Percentiles rank a stretch among this genome's conserved stretches.
Evolutionary conservation across 768 basidiomycete genomes (phyloP).

Genomic region (Leccinum variicolor): DNA sequence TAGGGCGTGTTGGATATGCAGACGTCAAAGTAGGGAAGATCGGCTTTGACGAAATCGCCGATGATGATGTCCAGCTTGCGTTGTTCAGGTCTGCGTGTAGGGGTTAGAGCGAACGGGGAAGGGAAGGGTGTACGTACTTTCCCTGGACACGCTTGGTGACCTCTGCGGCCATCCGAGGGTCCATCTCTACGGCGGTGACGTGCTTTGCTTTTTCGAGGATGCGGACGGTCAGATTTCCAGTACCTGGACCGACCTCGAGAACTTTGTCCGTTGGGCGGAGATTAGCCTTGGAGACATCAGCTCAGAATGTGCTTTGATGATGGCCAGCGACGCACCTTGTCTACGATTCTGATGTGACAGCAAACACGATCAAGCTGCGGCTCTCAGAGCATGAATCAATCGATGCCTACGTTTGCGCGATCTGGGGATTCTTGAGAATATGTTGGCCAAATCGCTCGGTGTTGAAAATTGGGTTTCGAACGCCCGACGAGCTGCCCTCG

Average conservation of each 20-base stretch:
- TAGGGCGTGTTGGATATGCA: conserved; percentile 99
- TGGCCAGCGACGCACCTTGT: conserved; percentile 41
- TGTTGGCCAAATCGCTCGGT: conserved; percentile 96
- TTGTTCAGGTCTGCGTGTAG: conserved; percentile 75
- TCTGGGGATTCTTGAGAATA: conserved; percentile 91
- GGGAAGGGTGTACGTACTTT: conserved; percentile 61
- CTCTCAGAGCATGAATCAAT: conserved; percentile 17
- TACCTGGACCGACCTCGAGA: conserved; percentile 96
- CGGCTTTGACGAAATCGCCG: conserved; percentile 98
- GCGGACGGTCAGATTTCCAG: conserved; percentile 91
- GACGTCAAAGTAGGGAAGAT: conserved; percentile 96
- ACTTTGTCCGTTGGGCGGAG: conserved; percentile 93
- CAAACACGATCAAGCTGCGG: conserved; percentile 9
- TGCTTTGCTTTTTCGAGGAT: conserved; percentile 93
- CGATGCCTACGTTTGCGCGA: conserved; percentile 76
- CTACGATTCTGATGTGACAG: conserved; percentile 47
- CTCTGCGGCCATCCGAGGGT: conserved; percentile 98
- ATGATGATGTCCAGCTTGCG: conserved; percentile 93
- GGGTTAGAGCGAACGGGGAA: neutral
- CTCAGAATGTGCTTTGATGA: neutral
- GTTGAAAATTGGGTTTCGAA: conserved; percentile 89
- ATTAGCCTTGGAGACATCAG: conserved; percentile 58
- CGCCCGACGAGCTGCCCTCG: conserved; percentile 37
- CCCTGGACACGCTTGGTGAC: conserved; percentile 96
- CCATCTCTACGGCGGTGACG: conserved; percentile 94